Conservation (phyloP, 768 basidiomycete species). For the Leucosporidium creatinivorum region DNA sequence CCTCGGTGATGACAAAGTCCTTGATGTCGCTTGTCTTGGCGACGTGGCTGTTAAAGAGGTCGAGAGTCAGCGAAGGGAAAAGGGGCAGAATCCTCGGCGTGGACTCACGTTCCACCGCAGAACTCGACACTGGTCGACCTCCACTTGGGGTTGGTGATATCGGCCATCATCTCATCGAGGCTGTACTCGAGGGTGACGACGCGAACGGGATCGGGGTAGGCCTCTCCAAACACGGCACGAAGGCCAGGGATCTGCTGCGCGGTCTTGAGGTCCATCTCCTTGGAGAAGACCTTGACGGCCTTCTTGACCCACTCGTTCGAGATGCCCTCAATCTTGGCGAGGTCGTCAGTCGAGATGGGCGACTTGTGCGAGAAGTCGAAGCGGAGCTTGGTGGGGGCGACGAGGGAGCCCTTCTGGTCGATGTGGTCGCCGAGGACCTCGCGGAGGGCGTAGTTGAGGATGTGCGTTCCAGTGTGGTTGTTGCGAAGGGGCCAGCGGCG, state of each 20-base stretch:
- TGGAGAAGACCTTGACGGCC: constrained; percentile 81
- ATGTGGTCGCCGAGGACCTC: constrained; percentile 95
- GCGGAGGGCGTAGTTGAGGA: constrained; percentile 86
- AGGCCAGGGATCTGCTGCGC: constrained; percentile 87
- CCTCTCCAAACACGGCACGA: constrained; percentile 93
- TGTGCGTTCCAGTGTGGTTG: constrained; percentile 98
- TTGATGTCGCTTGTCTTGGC: constrained; percentile 96
- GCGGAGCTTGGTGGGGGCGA: constrained; percentile 88
- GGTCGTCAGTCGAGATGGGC: constrained; percentile 65
- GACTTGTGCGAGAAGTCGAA: constrained; percentile 99
- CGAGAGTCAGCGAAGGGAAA: constrained; percentile 5
- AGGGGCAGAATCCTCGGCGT: not conserved
- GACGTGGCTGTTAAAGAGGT: constrained; percentile 64
- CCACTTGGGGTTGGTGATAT: constrained; percentile 88
- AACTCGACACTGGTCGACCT: constrained; percentile 86
- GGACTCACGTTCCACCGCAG: constrained; percentile 88
- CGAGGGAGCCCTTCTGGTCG: constrained; percentile 95
- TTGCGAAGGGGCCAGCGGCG: constrained; percentile 93
- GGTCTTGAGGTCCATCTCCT: constrained; percentile 67
- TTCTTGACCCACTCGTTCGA: constrained; percentile 81
- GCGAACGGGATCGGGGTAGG: constrained; percentile 94
- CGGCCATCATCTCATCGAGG: constrained; percentile 74
- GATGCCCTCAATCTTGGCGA: constrained; percentile 73
- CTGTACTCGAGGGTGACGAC: constrained; percentile 85
- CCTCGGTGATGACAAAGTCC: constrained; percentile 87